phyloP scores from a whole-genome alignment of 1,139 yeast genomes.

The Lodderomyces beijingensis region DNA sequence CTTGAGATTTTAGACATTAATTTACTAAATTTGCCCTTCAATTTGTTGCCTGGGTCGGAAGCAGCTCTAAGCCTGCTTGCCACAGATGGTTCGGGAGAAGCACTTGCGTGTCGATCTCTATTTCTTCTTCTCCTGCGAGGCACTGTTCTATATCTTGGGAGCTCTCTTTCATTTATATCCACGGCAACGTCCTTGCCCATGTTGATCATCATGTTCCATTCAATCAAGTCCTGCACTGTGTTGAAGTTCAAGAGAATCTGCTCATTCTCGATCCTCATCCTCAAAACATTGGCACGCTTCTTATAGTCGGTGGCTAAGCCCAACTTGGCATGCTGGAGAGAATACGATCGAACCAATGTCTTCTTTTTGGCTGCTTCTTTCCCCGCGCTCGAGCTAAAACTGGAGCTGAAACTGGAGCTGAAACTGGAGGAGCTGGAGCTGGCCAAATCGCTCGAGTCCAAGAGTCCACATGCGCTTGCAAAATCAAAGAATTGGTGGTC shows the following conservation, averaged over 20 bases:
- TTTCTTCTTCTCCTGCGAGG: slow-evolving; percentile 57
- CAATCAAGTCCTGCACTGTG: slow-evolving; percentile 53
- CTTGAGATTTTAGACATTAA: slow-evolving; percentile 17
- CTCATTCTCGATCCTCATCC: slow-evolving; percentile 65
- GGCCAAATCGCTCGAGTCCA: slow-evolving; percentile 7
- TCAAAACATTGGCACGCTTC: slow-evolving; percentile 53
- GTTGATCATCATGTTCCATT: slow-evolving; percentile 58
- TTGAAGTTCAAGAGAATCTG: slow-evolving; percentile 59
- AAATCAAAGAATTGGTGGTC: slow-evolving; percentile 38
- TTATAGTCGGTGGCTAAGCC: slow-evolving; percentile 70
- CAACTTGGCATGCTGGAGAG: slow-evolving; percentile 63
- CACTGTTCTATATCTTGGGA: slow-evolving; percentile 68
- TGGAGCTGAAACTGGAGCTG: neutral
- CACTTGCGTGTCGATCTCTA: slow-evolving; percentile 7
- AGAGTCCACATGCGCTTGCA: slow-evolving; percentile 26
- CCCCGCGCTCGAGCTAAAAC: slow-evolving; percentile 9
- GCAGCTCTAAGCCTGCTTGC: slow-evolving; percentile 10
- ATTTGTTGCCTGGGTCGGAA: slow-evolving; percentile 14
- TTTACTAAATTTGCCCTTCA: slow-evolving; percentile 20
- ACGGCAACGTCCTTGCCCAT: slow-evolving; percentile 63
- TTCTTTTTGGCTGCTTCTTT: slow-evolving; percentile 15
- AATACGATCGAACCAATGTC: slow-evolving; percentile 48
- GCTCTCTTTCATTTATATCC: slow-evolving; percentile 54
- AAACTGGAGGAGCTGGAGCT: neutral
- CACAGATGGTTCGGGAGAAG: neutral